Conservation (phyloP, 768 basidiomycete genomes). For the Cystofilobasidium macerans region DNA sequence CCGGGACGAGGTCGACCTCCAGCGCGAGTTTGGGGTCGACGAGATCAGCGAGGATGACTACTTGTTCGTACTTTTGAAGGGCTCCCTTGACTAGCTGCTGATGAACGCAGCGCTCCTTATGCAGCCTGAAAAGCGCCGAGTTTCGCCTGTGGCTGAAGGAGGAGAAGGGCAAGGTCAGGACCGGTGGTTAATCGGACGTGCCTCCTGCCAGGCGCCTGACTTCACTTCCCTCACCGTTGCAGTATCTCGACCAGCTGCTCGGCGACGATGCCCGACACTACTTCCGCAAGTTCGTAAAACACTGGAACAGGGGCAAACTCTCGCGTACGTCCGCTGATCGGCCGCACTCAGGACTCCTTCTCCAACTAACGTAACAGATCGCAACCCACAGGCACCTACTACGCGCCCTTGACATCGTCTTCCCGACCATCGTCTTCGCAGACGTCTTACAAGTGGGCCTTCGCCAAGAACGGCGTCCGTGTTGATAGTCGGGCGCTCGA, state of each 20-base stretch:
- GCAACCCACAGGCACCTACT: not conserved
- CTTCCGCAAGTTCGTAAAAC: slow-evolving; percentile 26
- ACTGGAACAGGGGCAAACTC: slow-evolving; percentile 24
- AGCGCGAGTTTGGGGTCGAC: slow-evolving; percentile 13
- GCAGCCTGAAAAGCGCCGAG: slow-evolving; percentile 23
- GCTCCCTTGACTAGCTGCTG: not conserved
- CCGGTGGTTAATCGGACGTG: too few relatives aligned
- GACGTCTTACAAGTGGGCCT: slow-evolving; percentile 24
- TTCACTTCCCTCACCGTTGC: not conserved
- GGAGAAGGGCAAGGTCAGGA: slow-evolving; percentile 21
- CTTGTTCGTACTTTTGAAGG: slow-evolving; percentile 6
- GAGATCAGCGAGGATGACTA: slow-evolving; percentile 24
- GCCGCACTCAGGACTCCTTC: not conserved
- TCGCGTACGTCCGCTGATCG: not conserved
- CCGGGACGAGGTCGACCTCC: slow-evolving; percentile 2
- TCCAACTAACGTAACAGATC: not conserved
- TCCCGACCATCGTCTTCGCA: slow-evolving; percentile 21
- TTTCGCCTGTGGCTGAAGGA: slow-evolving; percentile 26
- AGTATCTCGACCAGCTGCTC: slow-evolving; percentile 22
- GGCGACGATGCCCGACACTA: slow-evolving; percentile 22
- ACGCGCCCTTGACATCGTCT: slow-evolving; percentile 7
- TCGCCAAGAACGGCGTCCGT: slow-evolving; percentile 6
- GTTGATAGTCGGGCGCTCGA: slow-evolving; percentile 6
- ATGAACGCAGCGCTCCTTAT: not conserved
- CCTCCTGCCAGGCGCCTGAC: not conserved